Conservation (phyloP, 495 filamentous ascomycete species). For the Neurospora sp. region DNA sequence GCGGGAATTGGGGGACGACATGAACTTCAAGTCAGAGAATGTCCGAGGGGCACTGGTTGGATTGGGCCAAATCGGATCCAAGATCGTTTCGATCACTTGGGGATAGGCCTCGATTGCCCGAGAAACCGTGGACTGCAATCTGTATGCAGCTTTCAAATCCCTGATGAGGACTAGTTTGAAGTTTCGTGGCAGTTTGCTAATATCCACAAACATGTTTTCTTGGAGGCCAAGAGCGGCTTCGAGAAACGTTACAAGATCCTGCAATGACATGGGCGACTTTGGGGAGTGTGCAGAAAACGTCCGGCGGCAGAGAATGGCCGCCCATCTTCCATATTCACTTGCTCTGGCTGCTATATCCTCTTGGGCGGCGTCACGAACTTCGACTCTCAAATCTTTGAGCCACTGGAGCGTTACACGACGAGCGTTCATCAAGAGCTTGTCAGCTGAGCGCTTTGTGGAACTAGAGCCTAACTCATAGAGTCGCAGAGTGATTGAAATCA, state of each 20-base stretch:
- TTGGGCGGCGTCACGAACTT: neutral
- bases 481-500: conserved; percentile 34
- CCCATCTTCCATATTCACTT: conserved; percentile 1
- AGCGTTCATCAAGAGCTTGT: neutral
- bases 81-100: neutral
- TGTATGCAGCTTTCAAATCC: neutral
- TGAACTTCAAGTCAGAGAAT: neutral
- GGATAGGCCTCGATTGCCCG: neutral
- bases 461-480: conserved; percentile 12
- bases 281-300: neutral
- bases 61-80: neutral
- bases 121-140: neutral
- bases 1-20: neutral
- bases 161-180: neutral
- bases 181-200: neutral
- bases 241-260: neutral
- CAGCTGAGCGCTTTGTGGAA: neutral
- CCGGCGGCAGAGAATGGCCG: conserved; percentile 2
- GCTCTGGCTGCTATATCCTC: neutral
- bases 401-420: neutral
- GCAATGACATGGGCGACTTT: neutral
- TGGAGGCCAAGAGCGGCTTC: neutral
- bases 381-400: neutral
- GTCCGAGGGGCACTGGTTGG: neutral
- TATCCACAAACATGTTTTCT: neutral